Evolutionary conservation across 371 early-diverging fungal genomes (phyloP).

Genomic region (Mucor lusitanicus): DNA sequence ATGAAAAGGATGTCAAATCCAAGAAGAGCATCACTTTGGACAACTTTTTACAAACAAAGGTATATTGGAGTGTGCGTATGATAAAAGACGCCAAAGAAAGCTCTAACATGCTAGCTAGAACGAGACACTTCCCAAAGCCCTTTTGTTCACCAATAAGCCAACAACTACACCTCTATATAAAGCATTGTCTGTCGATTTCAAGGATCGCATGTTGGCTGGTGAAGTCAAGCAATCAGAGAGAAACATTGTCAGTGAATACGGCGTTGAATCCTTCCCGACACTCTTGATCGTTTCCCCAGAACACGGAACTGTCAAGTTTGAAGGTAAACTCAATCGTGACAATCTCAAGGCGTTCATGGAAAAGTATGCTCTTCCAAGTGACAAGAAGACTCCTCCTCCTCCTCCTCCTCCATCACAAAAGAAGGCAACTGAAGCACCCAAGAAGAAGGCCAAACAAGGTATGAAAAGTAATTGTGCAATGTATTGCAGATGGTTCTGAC

Average conservation of each 20-base stretch:
- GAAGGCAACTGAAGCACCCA: conserved; percentile 7
- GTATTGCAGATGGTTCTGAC: neutral
- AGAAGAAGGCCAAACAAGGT: conserved; percentile 19
- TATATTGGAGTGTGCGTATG: neutral
- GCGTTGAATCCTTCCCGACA: conserved; percentile 63
- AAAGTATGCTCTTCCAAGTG: conserved; percentile 48
- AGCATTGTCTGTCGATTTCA: conserved; percentile 79
- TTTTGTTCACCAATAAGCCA: conserved; percentile 78
- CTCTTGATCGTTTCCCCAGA: conserved; percentile 59
- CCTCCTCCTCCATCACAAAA: conserved; percentile 12
- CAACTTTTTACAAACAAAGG: conserved; percentile 54
- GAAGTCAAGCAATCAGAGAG: conserved; percentile 66
- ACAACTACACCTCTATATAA: conserved; percentile 81
- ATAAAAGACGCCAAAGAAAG: neutral
- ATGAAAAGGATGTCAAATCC: conserved; percentile 51
- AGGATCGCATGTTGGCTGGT: conserved; percentile 70
- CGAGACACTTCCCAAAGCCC: conserved; percentile 59
- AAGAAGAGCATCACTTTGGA: conserved; percentile 58
- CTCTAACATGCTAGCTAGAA: conserved; percentile 21
- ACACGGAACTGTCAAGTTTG: conserved; percentile 32
- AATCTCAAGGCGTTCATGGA: conserved; percentile 58
- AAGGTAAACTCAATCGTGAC: conserved; percentile 61
- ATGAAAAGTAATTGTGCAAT: neutral
- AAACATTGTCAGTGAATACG: conserved; percentile 52
- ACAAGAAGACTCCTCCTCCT: conserved; percentile 20